Evolutionary conservation across 2,329 filamentous ascomycete species (phyloP), one percentile per base, ranked within the genome.

Genomic region (Purpureocillium takamizusanense): DNA sequence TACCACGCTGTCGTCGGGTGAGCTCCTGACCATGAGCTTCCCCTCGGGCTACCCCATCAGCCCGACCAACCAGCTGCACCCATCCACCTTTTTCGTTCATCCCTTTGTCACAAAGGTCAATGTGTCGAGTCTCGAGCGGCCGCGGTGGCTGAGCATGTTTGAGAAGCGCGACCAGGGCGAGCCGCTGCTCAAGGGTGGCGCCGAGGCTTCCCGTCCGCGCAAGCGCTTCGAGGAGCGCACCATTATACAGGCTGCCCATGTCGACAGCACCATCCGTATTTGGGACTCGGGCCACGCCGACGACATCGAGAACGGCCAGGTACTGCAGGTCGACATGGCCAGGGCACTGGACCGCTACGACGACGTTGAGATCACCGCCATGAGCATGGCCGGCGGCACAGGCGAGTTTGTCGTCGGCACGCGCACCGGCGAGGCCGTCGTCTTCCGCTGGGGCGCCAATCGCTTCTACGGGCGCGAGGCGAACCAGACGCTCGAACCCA

Each of bases 201-300:
- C 80, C 2, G 81, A 85, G 55, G 81, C 76, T 2, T 69, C 72
- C 5, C 77, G 79, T 45, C 77, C 81, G 7, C 66, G 86, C 31
- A 85, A 86, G 51, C 71, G 86, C 44, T 89, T 86, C 49, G 88
- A 95, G 52, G 74, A 81, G 43, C 77, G 92, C 35, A 94, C 88
- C 41, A 76, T 97, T 33, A 74, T 95, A 7, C 83, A 90, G 44
- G 86, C 86, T 4, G 83, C 87, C 0, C 90, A 98, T 57, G 87
- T 83, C 3, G 92, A 98, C 60, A 87, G 89, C 38, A 94, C 85
- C 0, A 70, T 98, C n/a, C 74, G 89, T 25, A 68, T 97, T 7
- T 98, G 89, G 88, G 92, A 98, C 60, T 78, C 83, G 15, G 92
- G 92, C 0, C 85, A 94, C 52, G 85, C 79, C 12, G 92, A 98